Conservation (phyloP, 164 flowering plant species). For the Vitis rupestris region DNA sequence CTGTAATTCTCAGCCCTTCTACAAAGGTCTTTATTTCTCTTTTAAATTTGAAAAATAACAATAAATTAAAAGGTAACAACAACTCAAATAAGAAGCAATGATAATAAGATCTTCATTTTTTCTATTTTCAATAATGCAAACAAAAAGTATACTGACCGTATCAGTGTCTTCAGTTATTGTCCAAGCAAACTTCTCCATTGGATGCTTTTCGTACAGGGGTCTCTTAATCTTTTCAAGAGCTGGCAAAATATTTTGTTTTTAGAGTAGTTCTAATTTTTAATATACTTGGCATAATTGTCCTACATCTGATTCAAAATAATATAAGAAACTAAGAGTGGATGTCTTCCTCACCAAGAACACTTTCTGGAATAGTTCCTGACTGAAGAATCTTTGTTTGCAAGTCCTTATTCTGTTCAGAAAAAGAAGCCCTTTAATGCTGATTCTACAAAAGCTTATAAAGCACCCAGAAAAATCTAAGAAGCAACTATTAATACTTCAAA, state of each 20-base stretch:
- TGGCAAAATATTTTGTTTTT: conserved; percentile 27
- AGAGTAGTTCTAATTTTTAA: neutral
- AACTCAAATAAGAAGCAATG: neutral
- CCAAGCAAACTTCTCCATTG: conserved; percentile 92
- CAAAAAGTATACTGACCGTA: conserved; percentile 47
- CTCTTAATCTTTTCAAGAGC: conserved; percentile 70
- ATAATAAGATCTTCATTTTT: neutral
- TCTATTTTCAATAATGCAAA: conserved; percentile 2
- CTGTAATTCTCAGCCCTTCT: too few species aligned
- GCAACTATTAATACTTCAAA: neutral
- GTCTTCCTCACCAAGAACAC: conserved; percentile 48
- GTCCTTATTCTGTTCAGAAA: conserved; percentile 53
- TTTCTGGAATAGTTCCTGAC: conserved; percentile 45
- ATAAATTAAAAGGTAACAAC: neutral
- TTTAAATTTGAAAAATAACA: neutral
- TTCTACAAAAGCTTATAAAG: neutral
- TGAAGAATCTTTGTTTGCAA: conserved; percentile 66
- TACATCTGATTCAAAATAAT: too few species aligned
- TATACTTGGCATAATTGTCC: too few species aligned
- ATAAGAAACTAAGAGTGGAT: neutral
- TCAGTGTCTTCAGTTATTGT: conserved; percentile 81
- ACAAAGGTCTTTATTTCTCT: too few species aligned
- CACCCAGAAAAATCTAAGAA: neutral
- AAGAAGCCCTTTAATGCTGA: conserved; percentile 4
- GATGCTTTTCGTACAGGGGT: conserved; percentile 91